Conservation (phyloP, 257 asterid species). For the Eustoma russellianum region DNA sequence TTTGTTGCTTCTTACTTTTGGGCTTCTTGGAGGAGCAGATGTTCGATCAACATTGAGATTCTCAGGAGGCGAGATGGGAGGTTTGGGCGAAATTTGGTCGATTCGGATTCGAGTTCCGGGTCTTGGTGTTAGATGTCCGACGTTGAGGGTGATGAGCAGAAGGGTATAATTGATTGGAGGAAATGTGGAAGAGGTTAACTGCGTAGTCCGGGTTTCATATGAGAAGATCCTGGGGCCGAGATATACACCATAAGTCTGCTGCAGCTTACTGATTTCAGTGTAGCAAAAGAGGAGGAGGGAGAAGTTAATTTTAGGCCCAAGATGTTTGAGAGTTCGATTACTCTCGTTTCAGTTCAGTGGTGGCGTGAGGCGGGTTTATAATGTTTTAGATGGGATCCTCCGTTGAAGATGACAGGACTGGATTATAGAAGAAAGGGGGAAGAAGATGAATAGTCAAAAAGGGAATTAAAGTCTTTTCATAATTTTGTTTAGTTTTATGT, state of each 20-base stretch:
- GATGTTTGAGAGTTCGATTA: too few relatives aligned
- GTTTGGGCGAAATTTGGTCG: background rate
- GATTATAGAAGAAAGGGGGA: too few relatives aligned
- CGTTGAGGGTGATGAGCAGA: slow-evolving; percentile 34
- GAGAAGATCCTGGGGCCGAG: slow-evolving; percentile 28
- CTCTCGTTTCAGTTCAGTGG: too few relatives aligned
- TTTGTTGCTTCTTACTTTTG: slow-evolving; percentile 33
- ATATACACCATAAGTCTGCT: slow-evolving; percentile 28
- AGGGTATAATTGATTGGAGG: slow-evolving; percentile 28
- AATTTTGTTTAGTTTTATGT: too few relatives aligned
- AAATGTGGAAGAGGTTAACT: slow-evolving; percentile 30
- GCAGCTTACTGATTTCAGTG: too few relatives aligned
- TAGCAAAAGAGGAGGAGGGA: too few relatives aligned
- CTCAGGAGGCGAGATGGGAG: slow-evolving; percentile 3
- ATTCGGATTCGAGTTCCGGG: background rate
- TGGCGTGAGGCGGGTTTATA: too few relatives aligned
- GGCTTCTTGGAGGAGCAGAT: slow-evolving; percentile 10
- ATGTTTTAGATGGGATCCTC: too few relatives aligned
- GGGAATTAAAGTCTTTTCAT: too few relatives aligned
- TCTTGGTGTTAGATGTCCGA: slow-evolving; percentile 14
- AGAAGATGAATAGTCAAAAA: too few relatives aligned
- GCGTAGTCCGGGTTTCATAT: slow-evolving; percentile 20
- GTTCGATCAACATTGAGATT: slow-evolving; percentile 14
- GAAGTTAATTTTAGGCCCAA: too few relatives aligned
- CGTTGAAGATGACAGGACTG: too few relatives aligned